Conservation (phyloP, 331 rosid genomes). For the Prunus yedoensis region DNA sequence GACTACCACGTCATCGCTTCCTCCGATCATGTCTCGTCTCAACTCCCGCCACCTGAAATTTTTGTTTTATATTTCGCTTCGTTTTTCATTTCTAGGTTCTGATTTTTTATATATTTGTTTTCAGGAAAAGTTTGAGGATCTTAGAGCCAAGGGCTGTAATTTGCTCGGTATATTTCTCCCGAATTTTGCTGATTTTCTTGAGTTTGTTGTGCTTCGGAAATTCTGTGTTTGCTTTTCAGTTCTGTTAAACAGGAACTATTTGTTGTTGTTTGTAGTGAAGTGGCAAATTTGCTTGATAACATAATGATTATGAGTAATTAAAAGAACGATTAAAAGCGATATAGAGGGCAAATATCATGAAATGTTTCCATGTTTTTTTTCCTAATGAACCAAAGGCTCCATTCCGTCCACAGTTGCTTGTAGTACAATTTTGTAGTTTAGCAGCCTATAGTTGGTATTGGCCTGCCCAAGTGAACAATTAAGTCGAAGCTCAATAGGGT, state of each 20-base stretch:
- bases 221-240: neutral
- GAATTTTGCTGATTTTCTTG: neutral
- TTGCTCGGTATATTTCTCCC: slow-evolving; percentile 55
- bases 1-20: slow-evolving; percentile 82
- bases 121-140: slow-evolving; percentile 85
- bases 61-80: neutral
- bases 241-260: neutral
- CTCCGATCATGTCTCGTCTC: slow-evolving; percentile 53
- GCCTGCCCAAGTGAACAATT: neutral
- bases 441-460: neutral
- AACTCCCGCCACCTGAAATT: neutral
- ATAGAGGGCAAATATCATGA: neutral
- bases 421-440: neutral
- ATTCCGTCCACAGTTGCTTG: neutral
- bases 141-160: slow-evolving; percentile 68
- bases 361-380: neutral
- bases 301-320: neutral
- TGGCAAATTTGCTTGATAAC: neutral
- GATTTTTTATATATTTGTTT: neutral
- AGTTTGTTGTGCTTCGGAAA: neutral
- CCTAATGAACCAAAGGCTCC: neutral
- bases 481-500: neutral
- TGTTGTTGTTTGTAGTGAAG: neutral
- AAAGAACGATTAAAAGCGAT: neutral
- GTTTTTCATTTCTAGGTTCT: neutral